These are phyloP conservation scores for Agroathelia rolfsii DNA, from an alignment of 1,284 basidiomycete genomes.

Conservation along the genomic window DNA sequence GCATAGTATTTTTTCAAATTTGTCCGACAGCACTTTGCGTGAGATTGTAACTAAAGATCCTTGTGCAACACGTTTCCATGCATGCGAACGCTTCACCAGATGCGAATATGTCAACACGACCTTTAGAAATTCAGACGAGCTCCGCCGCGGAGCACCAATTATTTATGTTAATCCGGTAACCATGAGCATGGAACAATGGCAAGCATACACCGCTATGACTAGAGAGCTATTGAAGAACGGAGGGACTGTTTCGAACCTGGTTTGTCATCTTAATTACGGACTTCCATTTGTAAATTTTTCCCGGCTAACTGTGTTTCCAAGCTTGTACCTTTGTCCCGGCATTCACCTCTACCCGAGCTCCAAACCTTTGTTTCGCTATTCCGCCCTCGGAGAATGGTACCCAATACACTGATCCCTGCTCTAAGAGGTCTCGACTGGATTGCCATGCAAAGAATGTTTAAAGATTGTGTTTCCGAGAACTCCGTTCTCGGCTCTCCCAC, in stretches of 20 bases:
- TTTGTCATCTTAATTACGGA: constrained; percentile 1
- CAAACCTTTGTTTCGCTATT: constrained; percentile 73
- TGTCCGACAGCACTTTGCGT: constrained; percentile 56
- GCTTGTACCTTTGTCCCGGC: constrained; percentile 77
- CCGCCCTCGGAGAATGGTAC: constrained; percentile 61
- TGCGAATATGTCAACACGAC: constrained; percentile 48
- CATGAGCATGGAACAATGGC: constrained; percentile 55
- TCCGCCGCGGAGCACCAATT: constrained; percentile 28
- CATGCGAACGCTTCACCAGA: constrained; percentile 76
- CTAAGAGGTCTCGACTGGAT: constrained; percentile 61
- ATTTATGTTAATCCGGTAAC: constrained; percentile 73
- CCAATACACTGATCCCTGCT: constrained; percentile 66
- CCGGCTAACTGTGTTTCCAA: constrained; percentile 19
- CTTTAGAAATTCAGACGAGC: constrained; percentile 6
- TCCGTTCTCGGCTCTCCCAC: no score
- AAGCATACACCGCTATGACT: constrained; percentile 42
- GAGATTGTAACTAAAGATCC: constrained; percentile 56
- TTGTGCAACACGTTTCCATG: constrained; percentile 71
- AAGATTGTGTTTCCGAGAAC: constrained; percentile 31
- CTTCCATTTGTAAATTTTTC: constrained; percentile 1
- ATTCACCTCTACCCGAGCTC: constrained; percentile 81
- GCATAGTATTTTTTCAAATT: constrained; percentile 47
- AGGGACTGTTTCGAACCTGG: constrained; percentile 45
- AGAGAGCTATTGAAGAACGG: constrained; percentile 31
- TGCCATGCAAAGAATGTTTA: constrained; percentile 59